Evolutionary conservation across 257 asterid genomes (phyloP).

Genomic region (Solanum gandarillasii): DNA sequence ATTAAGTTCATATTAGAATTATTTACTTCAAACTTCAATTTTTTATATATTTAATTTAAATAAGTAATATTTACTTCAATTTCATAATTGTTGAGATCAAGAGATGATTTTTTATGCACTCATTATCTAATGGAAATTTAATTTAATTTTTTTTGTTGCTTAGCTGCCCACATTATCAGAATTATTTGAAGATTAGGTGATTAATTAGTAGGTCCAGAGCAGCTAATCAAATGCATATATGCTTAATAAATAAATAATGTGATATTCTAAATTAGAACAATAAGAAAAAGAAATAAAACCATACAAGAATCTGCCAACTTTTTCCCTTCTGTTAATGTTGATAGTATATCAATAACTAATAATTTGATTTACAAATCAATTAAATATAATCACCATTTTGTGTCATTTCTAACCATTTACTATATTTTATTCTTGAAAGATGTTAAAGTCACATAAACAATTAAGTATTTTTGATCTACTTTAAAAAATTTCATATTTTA

Average conservation of each 20-base stretch:
- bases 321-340: background rate
- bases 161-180: constrained; percentile 16
- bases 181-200: constrained; percentile 3
- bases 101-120: background rate
- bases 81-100: too few species aligned
- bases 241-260: background rate
- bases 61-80: background rate
- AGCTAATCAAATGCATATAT: background rate
- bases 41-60: background rate
- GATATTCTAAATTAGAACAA: background rate
- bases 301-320: constrained; percentile 1
- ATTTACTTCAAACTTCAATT: background rate
- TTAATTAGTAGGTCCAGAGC: background rate
- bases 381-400: background rate
- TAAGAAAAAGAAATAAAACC: constrained; percentile 2
- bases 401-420: background rate
- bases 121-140: background rate
- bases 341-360: background rate
- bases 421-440: background rate
- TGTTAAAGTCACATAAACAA: background rate
- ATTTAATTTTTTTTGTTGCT: background rate
- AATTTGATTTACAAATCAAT: background rate
- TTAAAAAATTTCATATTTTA: background rate
- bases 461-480: background rate
- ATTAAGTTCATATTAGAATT: background rate